Percentiles rank a stretch among this genome's conserved stretches.
Conservation (phyloP, 2,329 filamentous ascomycete genomes). For the Colletotrichum sp. region DNA sequence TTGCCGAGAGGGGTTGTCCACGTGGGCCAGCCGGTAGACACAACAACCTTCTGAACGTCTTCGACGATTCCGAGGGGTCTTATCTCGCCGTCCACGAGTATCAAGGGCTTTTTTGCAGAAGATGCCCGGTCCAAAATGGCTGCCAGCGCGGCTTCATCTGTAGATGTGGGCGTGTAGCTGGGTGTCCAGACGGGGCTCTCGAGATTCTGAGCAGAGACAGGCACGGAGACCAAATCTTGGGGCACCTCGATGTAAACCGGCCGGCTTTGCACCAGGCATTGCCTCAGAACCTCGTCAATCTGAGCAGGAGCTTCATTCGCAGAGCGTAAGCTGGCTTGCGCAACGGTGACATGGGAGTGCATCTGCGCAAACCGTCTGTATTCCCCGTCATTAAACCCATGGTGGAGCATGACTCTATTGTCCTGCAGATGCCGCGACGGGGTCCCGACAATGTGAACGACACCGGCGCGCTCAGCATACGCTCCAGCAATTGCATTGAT, state of each 20-base stretch:
- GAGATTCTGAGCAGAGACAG: slow-evolving; percentile 36
- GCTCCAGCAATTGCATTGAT: slow-evolving; percentile 65
- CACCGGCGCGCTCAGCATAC: slow-evolving; percentile 59
- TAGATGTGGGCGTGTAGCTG: slow-evolving; percentile 1
- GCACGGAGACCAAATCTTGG: slow-evolving; percentile 51
- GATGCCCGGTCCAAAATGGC: slow-evolving; percentile 47
- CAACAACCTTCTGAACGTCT: background rate
- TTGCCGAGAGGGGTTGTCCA: background rate
- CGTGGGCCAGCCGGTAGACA: background rate
- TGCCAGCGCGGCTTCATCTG: slow-evolving; percentile 33
- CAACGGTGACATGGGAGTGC: slow-evolving; percentile 52
- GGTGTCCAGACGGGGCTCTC: slow-evolving; percentile 27
- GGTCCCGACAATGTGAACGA: slow-evolving; percentile 64
- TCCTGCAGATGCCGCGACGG: slow-evolving; percentile 50
- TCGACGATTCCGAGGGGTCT: background rate
- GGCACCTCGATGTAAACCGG: slow-evolving; percentile 64
- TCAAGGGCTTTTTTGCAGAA: background rate
- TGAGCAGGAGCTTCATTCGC: slow-evolving; percentile 48
- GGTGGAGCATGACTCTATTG: slow-evolving; percentile 50
- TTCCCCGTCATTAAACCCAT: slow-evolving; percentile 58
- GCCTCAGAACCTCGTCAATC: slow-evolving; percentile 55
- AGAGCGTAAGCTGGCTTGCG: slow-evolving; percentile 52
- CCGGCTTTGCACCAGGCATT: slow-evolving; percentile 56
- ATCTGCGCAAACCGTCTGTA: slow-evolving; percentile 56
- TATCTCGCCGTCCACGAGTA: slow-evolving; percentile 2